Evolutionary conservation across 1,284 basidiomycete genomes (phyloP), one percentile per base, ranked within the genome.

Genomic region (Cutaneotrichosporon sp.): DNA sequence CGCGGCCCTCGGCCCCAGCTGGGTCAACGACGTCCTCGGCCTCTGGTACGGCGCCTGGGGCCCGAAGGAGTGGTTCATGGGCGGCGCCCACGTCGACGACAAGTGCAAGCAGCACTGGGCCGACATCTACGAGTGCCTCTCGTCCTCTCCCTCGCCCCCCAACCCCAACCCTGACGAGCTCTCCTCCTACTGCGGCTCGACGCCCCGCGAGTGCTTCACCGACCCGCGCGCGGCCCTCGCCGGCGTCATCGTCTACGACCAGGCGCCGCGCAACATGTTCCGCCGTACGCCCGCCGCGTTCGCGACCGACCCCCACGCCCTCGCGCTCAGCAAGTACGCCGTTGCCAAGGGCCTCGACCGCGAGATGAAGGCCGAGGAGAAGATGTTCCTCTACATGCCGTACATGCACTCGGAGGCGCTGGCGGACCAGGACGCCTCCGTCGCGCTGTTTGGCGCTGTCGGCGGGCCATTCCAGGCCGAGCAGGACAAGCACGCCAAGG

Each of bases 211-310:
- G 25, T 38, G 36, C 14, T 45, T 45, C 54, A 5, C 38, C 14
- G 42, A 55, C 42, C 42, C 54, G 3, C 25, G 29, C 4, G 24
- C 54, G 3, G 51, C 60, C 1, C 60, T 62, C 7, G 60, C 55
- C 2, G 25, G 55, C 14, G 29, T 62, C 7, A 49, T 62, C 18
- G 45, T 52, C 18, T 53, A 54, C 43, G 60, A 62, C 51, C 60
- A 62, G 51, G 47, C 57, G 22, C 46, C 60, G 16, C 60, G 60
- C 25, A 62, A 62, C 60, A 53, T 62, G 54, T 62, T 58, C 51
- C 55, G 60, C 51, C 11, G 16, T n/a, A 47, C 43, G 8, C 20
- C 60, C 6, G 16, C n/a, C 4, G 60, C 60, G n/a, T 62, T 57
- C 25, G 43, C 50, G 33, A 58, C 60, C n/a, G 60, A 62, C 51